Evolutionary conservation across 768 basidiomycete genomes (phyloP), one percentile per base, ranked within the genome.

Genomic region (Podaxis sp.): DNA sequence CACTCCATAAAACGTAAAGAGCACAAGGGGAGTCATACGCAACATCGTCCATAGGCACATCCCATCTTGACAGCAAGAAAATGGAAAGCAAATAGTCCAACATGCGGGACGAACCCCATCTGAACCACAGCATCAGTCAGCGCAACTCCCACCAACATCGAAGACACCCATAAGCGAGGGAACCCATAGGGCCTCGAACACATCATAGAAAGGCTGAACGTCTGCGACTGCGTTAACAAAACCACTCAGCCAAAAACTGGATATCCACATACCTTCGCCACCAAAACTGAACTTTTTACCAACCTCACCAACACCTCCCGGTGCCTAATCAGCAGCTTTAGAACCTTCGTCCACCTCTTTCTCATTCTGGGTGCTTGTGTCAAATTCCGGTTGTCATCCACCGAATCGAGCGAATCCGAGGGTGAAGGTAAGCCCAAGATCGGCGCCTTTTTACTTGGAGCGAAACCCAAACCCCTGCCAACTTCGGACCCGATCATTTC

Each of bases 41-140:
- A 40, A 44, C 58, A 51, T 4, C 27, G 38, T 16, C 40, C 50
- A 32, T 59, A 52, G 5, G 28, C 38, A 35, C 38, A 59, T 32
- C 50, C 58, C 13, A 52, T 44, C 50, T 52, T 60, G 25, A 65
- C 27, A 51, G 55, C 44, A 27, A 55, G 25, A 50, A 61, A 35
- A 61, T 65, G 64, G 25, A 65, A 57, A 9, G 48, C 53, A 6
- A 61, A 44, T 40, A 63, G 42, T 18, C 59, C 64, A 40, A 63
- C 44, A 28, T 61, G 63, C 32, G 48, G 37, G 2, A 63, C 18
- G 2, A 63, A 13, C 23, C 62, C 57, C 23, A 59, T 58, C 14
- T 65, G 62, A 4, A 59, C 2, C 5, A 60, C 61, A 16, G 62
- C 63, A 35, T 65, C 65, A 11, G 47, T 47, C 23, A 65, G 27